Conservation (phyloP, 106 monocot genomes). For the Allium fistulosum region DNA sequence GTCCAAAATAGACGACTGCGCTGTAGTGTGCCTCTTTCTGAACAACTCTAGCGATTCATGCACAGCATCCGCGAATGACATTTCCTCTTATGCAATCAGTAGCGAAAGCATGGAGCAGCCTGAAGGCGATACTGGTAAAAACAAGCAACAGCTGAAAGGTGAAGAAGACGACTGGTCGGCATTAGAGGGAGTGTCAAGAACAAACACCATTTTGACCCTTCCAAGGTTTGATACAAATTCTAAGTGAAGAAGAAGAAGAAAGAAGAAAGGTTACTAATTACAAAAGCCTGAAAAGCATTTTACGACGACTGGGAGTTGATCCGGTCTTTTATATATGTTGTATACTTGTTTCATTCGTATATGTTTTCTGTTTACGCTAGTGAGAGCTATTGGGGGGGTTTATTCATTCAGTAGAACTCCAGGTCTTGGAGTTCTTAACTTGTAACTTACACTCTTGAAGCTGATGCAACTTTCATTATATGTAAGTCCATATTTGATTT, state of each 20-base stretch:
- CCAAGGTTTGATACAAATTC: constrained; percentile 13
- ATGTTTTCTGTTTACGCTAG: too few relatives aligned
- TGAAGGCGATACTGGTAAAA: neutral
- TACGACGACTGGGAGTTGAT: neutral
- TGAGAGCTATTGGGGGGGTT: too few relatives aligned
- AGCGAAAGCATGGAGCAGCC: neutral
- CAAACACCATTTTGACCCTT: constrained; percentile 19
- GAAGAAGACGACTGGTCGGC: constrained; percentile 20
- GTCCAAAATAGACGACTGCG: constrained; percentile 84
- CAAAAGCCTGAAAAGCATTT: neutral
- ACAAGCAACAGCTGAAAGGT: neutral
- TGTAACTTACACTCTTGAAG: too few relatives aligned
- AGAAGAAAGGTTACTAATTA: neutral
- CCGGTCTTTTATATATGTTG: neutral
- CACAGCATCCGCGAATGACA: constrained; percentile 5
- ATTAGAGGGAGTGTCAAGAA: constrained; percentile 19
- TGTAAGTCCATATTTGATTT: too few relatives aligned
- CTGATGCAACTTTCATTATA: too few relatives aligned
- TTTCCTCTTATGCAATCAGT: neutral
- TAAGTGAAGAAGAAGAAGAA: neutral
- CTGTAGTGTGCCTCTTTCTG: constrained; percentile 77
- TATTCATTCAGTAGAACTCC: too few relatives aligned
- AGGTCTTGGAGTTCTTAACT: too few relatives aligned
- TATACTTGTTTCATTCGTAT: too few relatives aligned
- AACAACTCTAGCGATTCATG: neutral